These are phyloP conservation scores for Metschnikowia cubensis DNA, from an alignment of 805 yeast species.

Conservation along the genomic window DNA sequence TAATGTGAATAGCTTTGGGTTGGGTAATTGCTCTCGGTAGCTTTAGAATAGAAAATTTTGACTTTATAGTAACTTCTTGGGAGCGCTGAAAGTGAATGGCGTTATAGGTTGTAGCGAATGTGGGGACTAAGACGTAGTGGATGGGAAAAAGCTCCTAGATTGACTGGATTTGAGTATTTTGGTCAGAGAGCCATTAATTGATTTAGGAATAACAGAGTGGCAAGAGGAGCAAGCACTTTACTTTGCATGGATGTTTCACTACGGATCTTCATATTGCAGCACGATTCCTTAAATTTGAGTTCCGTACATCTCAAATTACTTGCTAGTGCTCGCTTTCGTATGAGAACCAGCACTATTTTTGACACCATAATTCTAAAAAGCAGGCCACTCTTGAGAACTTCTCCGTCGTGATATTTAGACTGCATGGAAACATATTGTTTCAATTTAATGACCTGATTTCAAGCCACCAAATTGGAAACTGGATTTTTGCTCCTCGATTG, in stretches of 20 bases:
- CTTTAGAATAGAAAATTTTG: background rate
- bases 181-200: background rate
- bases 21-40: background rate
- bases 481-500: background rate
- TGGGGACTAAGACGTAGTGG: background rate
- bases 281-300: slow-evolving; percentile 1
- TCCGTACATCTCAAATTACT: slow-evolving; percentile 4
- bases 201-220: background rate
- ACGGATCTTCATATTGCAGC: slow-evolving; percentile 2
- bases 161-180: no score
- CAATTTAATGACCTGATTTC: background rate
- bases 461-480: background rate
- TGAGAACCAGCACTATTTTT: background rate
- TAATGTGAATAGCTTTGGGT: background rate
- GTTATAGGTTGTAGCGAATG: background rate
- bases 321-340: slow-evolving; percentile 3
- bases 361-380: background rate
- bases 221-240: background rate
- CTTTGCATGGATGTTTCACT: slow-evolving; percentile 1
- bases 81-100: background rate
- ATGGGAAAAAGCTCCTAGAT: background rate
- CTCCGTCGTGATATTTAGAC: background rate
- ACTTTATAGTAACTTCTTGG: background rate
- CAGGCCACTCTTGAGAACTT: background rate
- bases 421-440: background rate